phyloP scores from a whole-genome alignment of 164 flowering plant genomes.

The Cinnamomum chago region DNA sequence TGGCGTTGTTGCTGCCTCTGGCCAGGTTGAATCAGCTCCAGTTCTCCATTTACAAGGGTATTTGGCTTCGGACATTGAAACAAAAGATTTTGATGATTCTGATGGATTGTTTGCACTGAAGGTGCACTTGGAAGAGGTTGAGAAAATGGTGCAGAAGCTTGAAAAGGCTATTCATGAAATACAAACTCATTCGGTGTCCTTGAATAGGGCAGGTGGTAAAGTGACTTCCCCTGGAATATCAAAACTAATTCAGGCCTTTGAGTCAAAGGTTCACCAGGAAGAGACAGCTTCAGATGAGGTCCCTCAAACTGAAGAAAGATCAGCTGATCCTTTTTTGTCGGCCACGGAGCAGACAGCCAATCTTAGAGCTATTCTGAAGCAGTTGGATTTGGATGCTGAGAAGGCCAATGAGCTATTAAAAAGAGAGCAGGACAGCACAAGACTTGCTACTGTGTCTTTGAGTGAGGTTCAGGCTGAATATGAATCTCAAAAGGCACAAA shows the following conservation, averaged over 20 bases:
- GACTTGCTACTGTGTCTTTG: conserved; percentile 24
- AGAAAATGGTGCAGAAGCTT: conserved; percentile 44
- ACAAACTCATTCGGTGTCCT: conserved; percentile 44
- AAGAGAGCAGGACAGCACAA: conserved; percentile 30
- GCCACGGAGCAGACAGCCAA: conserved; percentile 34
- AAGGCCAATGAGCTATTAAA: conserved; percentile 33
- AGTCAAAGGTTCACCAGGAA: conserved; percentile 57
- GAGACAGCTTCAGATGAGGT: conserved; percentile 41
- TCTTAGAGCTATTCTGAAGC: conserved; percentile 44
- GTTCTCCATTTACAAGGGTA: conserved; percentile 14
- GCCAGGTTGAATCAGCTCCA: conserved; percentile 11
- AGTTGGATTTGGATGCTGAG: conserved; percentile 37
- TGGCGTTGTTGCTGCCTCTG: conserved; percentile 10
- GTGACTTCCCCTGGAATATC: conserved; percentile 50
- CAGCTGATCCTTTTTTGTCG: conserved; percentile 33
- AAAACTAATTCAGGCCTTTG: conserved; percentile 82
- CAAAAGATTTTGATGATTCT: conserved; percentile 34
- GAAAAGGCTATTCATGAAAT: conserved; percentile 58
- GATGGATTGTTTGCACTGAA: conserved; percentile 33
- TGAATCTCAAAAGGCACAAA: conserved; percentile 48
- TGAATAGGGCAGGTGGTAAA: conserved; percentile 38
- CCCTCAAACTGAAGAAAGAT: conserved; percentile 24
- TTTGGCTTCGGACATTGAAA: conserved; percentile 16
- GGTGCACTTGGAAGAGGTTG: conserved; percentile 51
- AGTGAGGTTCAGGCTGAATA: conserved; percentile 43